Evolutionary conservation across 257 asterid genomes (phyloP).

Genomic region (Solanum neorickii): DNA sequence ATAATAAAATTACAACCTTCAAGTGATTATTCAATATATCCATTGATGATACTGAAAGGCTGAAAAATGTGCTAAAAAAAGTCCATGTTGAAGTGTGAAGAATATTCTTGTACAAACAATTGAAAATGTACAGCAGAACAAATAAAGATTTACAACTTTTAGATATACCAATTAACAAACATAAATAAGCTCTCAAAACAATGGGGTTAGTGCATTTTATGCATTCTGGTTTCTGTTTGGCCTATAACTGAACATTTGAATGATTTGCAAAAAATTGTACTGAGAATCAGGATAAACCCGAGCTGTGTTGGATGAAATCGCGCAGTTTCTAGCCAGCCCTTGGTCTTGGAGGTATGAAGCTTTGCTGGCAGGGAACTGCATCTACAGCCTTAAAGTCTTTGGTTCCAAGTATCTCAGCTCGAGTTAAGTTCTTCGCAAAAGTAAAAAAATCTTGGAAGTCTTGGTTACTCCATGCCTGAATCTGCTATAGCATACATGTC

Average conservation of each 20-base stretch:
- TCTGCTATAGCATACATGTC: neutral
- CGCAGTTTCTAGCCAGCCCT: neutral
- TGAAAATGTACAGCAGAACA: neutral
- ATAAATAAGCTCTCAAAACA: constrained; percentile 3
- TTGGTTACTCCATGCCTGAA: neutral
- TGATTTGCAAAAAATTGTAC: neutral
- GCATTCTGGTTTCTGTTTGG: neutral
- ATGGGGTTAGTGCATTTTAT: constrained; percentile 3
- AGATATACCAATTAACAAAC: constrained; percentile 1
- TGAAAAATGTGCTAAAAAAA: neutral
- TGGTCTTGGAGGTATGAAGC: neutral
- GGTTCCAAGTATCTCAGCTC: neutral
- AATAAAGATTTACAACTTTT: neutral
- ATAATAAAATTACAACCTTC: neutral
- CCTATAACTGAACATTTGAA: constrained; percentile 3
- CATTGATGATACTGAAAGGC: neutral
- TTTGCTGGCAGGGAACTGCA: constrained; percentile 1
- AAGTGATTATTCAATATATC: neutral
- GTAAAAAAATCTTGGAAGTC: neutral
- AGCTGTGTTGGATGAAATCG: neutral
- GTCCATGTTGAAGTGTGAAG: neutral
- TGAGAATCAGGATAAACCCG: neutral
- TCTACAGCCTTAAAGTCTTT: neutral
- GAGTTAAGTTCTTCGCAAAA: neutral
- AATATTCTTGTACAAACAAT: neutral